Percentiles rank a stretch among this genome's conserved stretches.
phyloP scores from a whole-genome alignment of 2,329 filamentous ascomycete species.

The Aspergillus sp. region DNA sequence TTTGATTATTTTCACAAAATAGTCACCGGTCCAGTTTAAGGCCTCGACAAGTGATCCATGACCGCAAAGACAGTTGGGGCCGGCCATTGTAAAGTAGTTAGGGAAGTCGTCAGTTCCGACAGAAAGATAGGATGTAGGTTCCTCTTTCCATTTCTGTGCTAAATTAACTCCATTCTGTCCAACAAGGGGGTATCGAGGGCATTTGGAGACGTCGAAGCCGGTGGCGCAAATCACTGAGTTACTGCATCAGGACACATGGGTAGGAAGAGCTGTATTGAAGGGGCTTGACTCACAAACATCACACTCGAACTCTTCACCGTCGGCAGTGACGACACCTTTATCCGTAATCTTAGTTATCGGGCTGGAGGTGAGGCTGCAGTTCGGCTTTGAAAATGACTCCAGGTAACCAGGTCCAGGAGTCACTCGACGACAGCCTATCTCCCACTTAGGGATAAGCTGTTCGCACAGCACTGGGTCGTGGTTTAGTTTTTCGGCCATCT shows the following conservation, averaged over 20 bases:
- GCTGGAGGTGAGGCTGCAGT: constrained; percentile 16
- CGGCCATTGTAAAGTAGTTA: constrained; percentile 35
- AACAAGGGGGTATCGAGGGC: constrained; percentile 34
- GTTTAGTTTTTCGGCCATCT: constrained; percentile 17
- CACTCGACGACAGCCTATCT: constrained; percentile 22
- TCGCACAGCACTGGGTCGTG: constrained; percentile 22
- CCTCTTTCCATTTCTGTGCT: constrained; percentile 22
- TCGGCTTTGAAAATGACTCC: constrained; percentile 20
- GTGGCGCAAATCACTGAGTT: constrained; percentile 34
- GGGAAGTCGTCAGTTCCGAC: constrained; percentile 24
- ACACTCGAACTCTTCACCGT: constrained; percentile 18
- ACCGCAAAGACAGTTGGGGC: constrained; percentile 27
- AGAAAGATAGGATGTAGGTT: constrained; percentile 27
- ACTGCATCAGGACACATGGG: no score
- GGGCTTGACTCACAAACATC: constrained; percentile 13
- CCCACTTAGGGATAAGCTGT: constrained; percentile 25
- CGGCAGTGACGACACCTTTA: constrained; percentile 15
- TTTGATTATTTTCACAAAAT: constrained; percentile 30
- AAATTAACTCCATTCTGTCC: constrained; percentile 25
- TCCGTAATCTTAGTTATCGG: constrained; percentile 16
- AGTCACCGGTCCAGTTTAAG: constrained; percentile 27
- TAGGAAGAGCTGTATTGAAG: not conserved
- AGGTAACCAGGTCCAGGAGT: constrained; percentile 26
- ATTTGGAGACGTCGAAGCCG: constrained; percentile 40
- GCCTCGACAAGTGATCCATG: constrained; percentile 26